Evolutionary conservation across 805 yeast genomes (phyloP).

Genomic region (Candida pseudoglaebosa): DNA sequence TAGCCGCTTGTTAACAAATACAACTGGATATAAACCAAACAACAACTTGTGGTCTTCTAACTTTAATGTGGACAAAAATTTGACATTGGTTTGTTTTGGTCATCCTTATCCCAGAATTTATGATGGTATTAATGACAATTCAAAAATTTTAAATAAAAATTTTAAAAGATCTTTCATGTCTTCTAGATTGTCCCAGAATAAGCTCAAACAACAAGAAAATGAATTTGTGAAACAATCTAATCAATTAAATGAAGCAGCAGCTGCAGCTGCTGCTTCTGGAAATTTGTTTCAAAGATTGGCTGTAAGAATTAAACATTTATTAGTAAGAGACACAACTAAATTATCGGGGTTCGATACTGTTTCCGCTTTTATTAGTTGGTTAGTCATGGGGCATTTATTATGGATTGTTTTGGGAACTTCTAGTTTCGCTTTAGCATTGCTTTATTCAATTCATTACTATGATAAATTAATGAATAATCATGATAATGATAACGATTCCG

Average conservation of each 20-base stretch:
- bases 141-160: too few relatives aligned
- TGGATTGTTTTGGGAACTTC: conserved; percentile 58
- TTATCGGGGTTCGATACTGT: conserved; percentile 49
- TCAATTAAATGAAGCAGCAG: too few relatives aligned
- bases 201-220: background rate
- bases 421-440: conserved; percentile 46
- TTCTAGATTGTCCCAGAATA: background rate
- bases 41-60: too few relatives aligned
- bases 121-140: too few relatives aligned
- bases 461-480: conserved; percentile 27
- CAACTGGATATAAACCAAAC: background rate
- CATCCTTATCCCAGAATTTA: too few relatives aligned
- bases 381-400: conserved; percentile 52
- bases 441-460: conserved; percentile 41
- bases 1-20: background rate
- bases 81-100: too few relatives aligned
- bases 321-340: conserved; percentile 40
- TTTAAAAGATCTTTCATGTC: background rate
- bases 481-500: conserved; percentile 7
- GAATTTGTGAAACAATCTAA: background rate
- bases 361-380: conserved; percentile 54
- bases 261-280: background rate
- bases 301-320: conserved; percentile 39
- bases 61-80: too few relatives aligned
- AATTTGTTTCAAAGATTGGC: conserved; percentile 17